Conservation (phyloP, 495 filamentous ascomycete genomes). For the Aspergillus funiculosus region DNA sequence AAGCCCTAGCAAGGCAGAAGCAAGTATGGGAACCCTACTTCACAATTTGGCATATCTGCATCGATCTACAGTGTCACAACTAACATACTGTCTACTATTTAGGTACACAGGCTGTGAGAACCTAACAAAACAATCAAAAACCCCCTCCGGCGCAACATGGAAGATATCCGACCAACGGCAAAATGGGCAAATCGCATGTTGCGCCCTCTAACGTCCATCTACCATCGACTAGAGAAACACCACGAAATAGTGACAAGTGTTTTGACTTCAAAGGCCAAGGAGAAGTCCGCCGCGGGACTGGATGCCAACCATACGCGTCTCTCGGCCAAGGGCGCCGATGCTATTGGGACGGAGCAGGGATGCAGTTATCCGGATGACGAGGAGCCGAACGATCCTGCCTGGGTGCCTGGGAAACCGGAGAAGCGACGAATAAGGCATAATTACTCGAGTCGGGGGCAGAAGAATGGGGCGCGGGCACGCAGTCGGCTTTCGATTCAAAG, state of each 20-base stretch:
- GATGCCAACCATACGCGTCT: constrained; percentile 1
- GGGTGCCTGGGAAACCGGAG: constrained; percentile 36
- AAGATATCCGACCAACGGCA: constrained; percentile 39
- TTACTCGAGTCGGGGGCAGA: constrained; percentile 32
- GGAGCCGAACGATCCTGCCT: constrained; percentile 39
- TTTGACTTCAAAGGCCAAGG: constrained; percentile 24
- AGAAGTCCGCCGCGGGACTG: constrained; percentile 6
- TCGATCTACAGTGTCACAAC: too few relatives aligned
- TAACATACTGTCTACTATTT: too few relatives aligned
- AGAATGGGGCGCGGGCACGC: constrained; percentile 22
- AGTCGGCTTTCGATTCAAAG: constrained; percentile 33
- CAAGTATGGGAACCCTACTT: not conserved
- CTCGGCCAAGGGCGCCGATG: not conserved
- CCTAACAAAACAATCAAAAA: too few relatives aligned
- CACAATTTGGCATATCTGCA: too few relatives aligned
- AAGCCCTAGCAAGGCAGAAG: not conserved
- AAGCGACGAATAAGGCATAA: constrained; percentile 35
- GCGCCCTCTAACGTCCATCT: constrained; percentile 42
- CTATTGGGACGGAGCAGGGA: constrained; percentile 6
- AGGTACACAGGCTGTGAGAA: too few relatives aligned
- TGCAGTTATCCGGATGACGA: constrained; percentile 31
- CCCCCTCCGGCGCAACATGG: constrained; percentile 34
- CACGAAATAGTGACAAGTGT: constrained; percentile 34
- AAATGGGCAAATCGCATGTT: constrained; percentile 47
- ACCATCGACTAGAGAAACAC: constrained; percentile 42